Percentiles rank a stretch among this genome's conserved stretches.
Conservation (phyloP, 2,329 filamentous ascomycete genomes). For the Monilinia polystroma region DNA sequence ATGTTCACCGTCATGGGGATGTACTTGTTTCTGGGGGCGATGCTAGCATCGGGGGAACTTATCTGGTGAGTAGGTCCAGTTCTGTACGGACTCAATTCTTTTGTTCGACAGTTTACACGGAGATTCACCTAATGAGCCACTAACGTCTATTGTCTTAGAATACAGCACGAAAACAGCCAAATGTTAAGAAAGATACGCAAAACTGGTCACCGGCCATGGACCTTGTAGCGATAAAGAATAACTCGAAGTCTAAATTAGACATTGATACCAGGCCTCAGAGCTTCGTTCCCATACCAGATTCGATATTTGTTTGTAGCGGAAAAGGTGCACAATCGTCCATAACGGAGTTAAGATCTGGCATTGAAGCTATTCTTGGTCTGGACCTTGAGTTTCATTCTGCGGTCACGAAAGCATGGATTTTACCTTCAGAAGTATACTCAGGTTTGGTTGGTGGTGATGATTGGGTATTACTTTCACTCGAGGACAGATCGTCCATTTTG, state of each 20-base stretch:
- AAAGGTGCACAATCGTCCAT: slow-evolving; percentile 62
- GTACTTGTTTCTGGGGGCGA: slow-evolving; percentile 50
- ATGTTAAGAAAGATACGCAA: slow-evolving; percentile 59
- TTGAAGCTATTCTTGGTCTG: slow-evolving; percentile 65
- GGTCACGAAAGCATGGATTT: slow-evolving; percentile 55
- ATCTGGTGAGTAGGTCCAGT: slow-evolving; percentile 41
- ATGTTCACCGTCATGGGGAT: slow-evolving; percentile 41
- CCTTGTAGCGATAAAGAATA: slow-evolving; percentile 44
- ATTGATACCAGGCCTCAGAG: slow-evolving; percentile 25
- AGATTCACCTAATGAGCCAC: neutral
- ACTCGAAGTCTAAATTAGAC: slow-evolving; percentile 14
- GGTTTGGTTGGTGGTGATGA: slow-evolving; percentile 27
- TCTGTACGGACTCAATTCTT: neutral
- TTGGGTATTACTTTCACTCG: slow-evolving; percentile 37
- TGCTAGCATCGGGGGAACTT: slow-evolving; percentile 74
- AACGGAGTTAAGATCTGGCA: slow-evolving; percentile 66
- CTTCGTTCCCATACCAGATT: slow-evolving; percentile 46
- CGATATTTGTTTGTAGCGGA: slow-evolving; percentile 66
- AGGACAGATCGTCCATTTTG: slow-evolving; percentile 41
- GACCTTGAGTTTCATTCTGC: slow-evolving; percentile 53
- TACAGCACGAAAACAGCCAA: slow-evolving; percentile 53
- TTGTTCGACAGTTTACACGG: neutral
- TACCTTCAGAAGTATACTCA: slow-evolving; percentile 38
- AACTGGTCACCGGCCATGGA: slow-evolving; percentile 54
- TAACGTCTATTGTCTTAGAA: slow-evolving; percentile 43